Evolutionary conservation across 768 basidiomycete species (phyloP).

Genomic region (Pleurotus giganteus): DNA sequence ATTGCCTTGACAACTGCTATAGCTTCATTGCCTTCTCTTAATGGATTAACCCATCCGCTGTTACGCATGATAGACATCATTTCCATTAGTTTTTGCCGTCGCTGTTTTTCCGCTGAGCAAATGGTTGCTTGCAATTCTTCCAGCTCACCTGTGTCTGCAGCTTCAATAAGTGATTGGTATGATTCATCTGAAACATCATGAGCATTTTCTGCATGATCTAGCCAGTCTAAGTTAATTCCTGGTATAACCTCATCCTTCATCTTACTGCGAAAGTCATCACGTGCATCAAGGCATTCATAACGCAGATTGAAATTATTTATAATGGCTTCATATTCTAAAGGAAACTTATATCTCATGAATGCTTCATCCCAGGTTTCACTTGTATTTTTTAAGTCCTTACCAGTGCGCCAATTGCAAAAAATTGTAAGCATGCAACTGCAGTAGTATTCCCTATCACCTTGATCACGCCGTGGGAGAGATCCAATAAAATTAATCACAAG

Average conservation of each 20-base stretch:
- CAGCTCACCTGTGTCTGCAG: no score
- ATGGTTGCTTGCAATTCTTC: no score
- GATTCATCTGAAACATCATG: no score
- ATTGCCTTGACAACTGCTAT: background rate
- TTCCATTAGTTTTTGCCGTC: no score
- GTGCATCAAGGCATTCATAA: conserved; percentile 26
- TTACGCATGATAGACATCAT: background rate
- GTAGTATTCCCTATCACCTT: conserved; percentile 32
- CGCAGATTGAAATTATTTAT: conserved; percentile 23
- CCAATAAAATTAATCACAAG: conserved; percentile 29
- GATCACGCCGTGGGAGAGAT: conserved; percentile 25
- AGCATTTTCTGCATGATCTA: no score
- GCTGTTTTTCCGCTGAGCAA: no score
- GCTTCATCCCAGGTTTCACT: conserved; percentile 21
- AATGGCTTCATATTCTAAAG: conserved; percentile 10
- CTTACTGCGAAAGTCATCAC: conserved; percentile 22
- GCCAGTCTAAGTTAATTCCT: no score
- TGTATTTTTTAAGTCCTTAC: conserved; percentile 21
- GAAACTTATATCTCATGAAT: conserved; percentile 14
- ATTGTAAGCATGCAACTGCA: conserved; percentile 29
- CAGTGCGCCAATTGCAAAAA: conserved; percentile 31
- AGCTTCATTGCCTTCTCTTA: background rate
- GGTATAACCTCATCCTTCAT: conserved; percentile 10
- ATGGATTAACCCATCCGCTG: conserved; percentile 1
- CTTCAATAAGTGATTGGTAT: no score